phyloP scores from a whole-genome alignment of 2,329 filamentous ascomycete genomes.

The Aspergillus jensenii region DNA sequence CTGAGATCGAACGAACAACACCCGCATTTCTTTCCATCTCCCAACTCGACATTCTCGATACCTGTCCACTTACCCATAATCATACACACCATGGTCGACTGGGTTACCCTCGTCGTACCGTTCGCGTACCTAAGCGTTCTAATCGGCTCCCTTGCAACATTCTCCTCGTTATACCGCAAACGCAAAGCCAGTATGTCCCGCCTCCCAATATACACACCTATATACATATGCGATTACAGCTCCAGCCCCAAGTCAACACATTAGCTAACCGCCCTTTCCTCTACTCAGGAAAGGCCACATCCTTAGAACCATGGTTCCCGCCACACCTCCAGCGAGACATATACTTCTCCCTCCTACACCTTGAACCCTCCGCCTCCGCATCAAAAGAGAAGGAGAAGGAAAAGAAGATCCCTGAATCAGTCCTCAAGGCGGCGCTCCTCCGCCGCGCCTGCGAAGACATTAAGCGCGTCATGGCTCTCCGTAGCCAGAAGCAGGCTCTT shows the following conservation, averaged over 20 bases:
- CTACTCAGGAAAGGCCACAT: constrained; percentile 68
- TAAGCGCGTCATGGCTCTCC: constrained; percentile 82
- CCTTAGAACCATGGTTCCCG: constrained; percentile 91
- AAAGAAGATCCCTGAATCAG: constrained; percentile 79
- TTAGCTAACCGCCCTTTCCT: background rate
- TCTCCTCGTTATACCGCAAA: constrained; percentile 90
- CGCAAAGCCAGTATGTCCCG: constrained; percentile 72
- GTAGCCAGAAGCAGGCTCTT: constrained; percentile 84
- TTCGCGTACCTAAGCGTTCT: constrained; percentile 88
- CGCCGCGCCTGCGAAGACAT: constrained; percentile 92
- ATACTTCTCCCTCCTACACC: constrained; percentile 87
- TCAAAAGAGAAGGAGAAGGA: constrained; percentile 41
- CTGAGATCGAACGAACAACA: background rate
- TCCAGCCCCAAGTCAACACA: background rate
- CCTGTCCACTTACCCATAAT: constrained; percentile 15
- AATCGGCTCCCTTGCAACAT: constrained; percentile 82
- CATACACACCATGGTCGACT: constrained; percentile 58
- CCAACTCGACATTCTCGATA: background rate
- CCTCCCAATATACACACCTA: background rate
- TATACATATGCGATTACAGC: background rate
- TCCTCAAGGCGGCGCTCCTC: constrained; percentile 84
- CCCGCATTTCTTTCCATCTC: background rate
- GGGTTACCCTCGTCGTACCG: constrained; percentile 81
- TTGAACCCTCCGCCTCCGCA: constrained; percentile 52
- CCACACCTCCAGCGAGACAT: constrained; percentile 89